Conservation (phyloP, 2,329 filamentous ascomycete genomes). For the Elsinoe batatas region DNA sequence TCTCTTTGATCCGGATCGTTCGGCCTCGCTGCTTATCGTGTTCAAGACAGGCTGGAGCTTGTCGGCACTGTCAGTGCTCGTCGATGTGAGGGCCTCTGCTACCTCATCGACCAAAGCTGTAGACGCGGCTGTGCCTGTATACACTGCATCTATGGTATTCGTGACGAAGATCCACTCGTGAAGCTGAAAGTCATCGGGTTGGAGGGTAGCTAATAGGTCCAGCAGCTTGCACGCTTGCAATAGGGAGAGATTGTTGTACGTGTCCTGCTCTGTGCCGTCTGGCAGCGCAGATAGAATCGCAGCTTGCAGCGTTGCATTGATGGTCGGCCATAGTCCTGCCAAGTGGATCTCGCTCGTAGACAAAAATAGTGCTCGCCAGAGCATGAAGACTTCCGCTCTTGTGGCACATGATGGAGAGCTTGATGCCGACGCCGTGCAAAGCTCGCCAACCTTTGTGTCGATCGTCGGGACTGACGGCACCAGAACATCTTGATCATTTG, state of each 20-base stretch:
- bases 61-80: slow-evolving; percentile 23
- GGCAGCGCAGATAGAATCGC: slow-evolving; percentile 66
- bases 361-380: slow-evolving; percentile 71
- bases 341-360: slow-evolving; percentile 71
- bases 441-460: slow-evolving; percentile 75
- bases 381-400: slow-evolving; percentile 79
- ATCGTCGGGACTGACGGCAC: slow-evolving; percentile 63
- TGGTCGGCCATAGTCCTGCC: slow-evolving; percentile 76
- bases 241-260: slow-evolving; percentile 65
- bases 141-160: slow-evolving; percentile 92
- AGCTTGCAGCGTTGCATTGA: slow-evolving; percentile 76
- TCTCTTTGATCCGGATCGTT: slow-evolving; percentile 22
- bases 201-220: slow-evolving; percentile 74
- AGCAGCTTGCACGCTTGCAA: slow-evolving; percentile 91
- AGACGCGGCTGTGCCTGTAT: slow-evolving; percentile 60
- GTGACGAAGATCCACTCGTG: slow-evolving; percentile 97
- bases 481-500: slow-evolving; percentile 68
- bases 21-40: not conserved
- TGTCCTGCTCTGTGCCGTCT: slow-evolving; percentile 58
- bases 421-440: slow-evolving; percentile 70
- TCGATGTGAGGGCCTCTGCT: slow-evolving; percentile 58
- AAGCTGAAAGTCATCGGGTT: slow-evolving; percentile 95
- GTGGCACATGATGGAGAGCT: slow-evolving; percentile 89
- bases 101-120: slow-evolving; percentile 77
- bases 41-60: slow-evolving; percentile 7